Percentiles rank a stretch among this genome's conserved stretches.
These are phyloP conservation scores for Mucor plumbeus DNA, from an alignment of 371 early-diverging fungal genomes.

Conservation along the genomic window DNA sequence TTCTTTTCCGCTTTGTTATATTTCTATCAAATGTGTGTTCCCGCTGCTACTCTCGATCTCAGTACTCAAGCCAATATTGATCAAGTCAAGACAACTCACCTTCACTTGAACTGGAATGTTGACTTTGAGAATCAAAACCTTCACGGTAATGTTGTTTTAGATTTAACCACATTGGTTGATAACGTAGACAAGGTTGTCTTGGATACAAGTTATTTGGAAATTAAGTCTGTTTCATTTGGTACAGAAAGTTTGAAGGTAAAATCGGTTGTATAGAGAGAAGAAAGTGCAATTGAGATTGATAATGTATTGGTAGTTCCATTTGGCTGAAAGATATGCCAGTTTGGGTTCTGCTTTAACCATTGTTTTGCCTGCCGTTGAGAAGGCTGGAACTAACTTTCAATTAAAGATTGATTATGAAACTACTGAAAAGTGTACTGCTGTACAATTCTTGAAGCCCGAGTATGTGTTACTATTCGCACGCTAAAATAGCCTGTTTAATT, in stretches of 20 bases:
- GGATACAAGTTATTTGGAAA: constrained; percentile 74
- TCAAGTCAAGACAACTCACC: constrained; percentile 73
- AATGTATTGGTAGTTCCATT: constrained; percentile 44
- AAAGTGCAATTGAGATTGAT: not conserved
- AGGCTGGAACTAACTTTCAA: constrained; percentile 51
- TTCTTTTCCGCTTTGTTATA: constrained; percentile 17
- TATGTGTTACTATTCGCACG: not conserved
- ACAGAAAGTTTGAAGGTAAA: constrained; percentile 52
- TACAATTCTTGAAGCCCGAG: constrained; percentile 87
- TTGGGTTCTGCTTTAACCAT: constrained; percentile 83
- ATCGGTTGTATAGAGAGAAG: not conserved
- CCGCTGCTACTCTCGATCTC: constrained; percentile 24
- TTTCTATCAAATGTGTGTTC: constrained; percentile 24
- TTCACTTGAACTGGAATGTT: constrained; percentile 77
- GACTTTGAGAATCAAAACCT: constrained; percentile 78
- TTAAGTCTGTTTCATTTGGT: constrained; percentile 54
- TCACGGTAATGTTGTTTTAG: constrained; percentile 68
- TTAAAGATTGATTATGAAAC: constrained; percentile 81
- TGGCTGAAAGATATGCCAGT: constrained; percentile 62
- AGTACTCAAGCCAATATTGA: constrained; percentile 84
- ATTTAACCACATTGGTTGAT: constrained; percentile 53
- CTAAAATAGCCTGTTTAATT: not conserved
- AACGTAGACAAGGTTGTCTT: constrained; percentile 71
- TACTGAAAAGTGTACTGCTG: constrained; percentile 80
- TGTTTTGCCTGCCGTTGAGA: constrained; percentile 46